Conservation (phyloP, 108 stramenopile genomes). For the Schizochytrium sp. region DNA sequence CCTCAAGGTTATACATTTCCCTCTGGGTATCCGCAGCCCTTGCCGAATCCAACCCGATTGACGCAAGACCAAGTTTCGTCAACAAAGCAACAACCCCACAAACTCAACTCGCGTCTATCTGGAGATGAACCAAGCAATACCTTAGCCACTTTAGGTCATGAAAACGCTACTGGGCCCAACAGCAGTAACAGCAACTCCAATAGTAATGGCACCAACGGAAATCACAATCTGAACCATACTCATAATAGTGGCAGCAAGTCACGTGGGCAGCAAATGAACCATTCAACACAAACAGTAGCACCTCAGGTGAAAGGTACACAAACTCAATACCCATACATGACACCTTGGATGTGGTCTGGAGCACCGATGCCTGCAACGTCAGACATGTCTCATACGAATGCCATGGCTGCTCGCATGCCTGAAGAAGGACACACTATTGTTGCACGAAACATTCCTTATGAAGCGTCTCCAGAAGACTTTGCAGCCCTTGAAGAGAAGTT, state of each 20-base stretch:
- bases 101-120: too few relatives aligned
- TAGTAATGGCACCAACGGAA: too few relatives aligned
- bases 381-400: not conserved
- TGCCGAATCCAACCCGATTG: not conserved
- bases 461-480: constrained; percentile 2
- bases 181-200: too few relatives aligned
- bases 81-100: too few relatives aligned
- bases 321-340: not conserved
- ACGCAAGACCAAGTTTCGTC: not conserved
- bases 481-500: constrained; percentile 33
- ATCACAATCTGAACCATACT: too few relatives aligned
- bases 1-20: not conserved
- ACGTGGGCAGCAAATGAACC: not conserved
- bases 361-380: too few relatives aligned
- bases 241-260: too few relatives aligned
- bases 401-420: not conserved
- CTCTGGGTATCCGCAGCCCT: constrained; percentile 27
- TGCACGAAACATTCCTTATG: constrained; percentile 22
- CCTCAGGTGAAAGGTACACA: constrained; percentile 14
- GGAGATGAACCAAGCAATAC: too few relatives aligned
- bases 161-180: too few relatives aligned
- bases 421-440: constrained; percentile 6
- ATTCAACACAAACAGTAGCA: not conserved
- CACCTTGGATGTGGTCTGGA: not conserved
- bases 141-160: too few relatives aligned